A percentile compares a stretch with the other conserved stretches of the same genome.
Evolutionary conservation across 139 green algal species (phyloP).

Genomic region (Medakamo hakoo): DNA sequence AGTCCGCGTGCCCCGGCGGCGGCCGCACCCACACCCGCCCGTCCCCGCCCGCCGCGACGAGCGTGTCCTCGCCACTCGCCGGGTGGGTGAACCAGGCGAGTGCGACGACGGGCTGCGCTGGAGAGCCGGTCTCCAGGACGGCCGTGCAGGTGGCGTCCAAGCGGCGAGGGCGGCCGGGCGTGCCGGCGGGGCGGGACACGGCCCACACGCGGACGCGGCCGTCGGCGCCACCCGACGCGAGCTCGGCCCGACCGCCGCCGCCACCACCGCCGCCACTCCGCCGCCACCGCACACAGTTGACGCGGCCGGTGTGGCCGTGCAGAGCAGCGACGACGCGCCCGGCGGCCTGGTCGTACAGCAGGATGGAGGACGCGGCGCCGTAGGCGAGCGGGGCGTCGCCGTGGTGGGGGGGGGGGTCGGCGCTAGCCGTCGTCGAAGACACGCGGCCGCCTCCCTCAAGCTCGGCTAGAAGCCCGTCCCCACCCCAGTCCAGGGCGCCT

Average conservation of each 20-base stretch:
- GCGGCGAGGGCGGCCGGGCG: conserved; percentile 22
- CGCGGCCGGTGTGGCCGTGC: conserved; percentile 44
- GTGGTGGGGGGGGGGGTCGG: no score
- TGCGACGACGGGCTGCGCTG: conserved; percentile 12
- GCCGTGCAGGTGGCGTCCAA: conserved; percentile 24
- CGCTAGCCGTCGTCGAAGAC: no score
- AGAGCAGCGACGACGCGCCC: conserved; percentile 33
- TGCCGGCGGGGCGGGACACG: not conserved
- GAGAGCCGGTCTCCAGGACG: conserved; percentile 31
- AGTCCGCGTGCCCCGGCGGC: not conserved
- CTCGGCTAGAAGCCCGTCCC: no score
- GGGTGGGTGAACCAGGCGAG: conserved; percentile 9
- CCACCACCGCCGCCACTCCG: conserved; percentile 1
- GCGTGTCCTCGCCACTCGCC: no score
- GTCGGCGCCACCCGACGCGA: conserved; percentile 42
- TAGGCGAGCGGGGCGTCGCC: no score
- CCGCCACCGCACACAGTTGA: conserved; percentile 67
- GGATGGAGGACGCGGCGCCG: conserved; percentile 35
- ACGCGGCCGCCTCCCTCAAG: no score
- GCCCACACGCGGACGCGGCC: conserved; percentile 41
- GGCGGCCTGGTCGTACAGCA: conserved; percentile 43
- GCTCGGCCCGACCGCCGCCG: not conserved
- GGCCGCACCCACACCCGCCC: conserved; percentile 29
- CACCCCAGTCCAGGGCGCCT: conserved; percentile 43
- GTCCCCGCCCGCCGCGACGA: conserved; percentile 33